Base-by-base conservation (phyloP, 2,329 filamentous ascomycete genomes). In the Arthrinium phaeospermum region DNA sequence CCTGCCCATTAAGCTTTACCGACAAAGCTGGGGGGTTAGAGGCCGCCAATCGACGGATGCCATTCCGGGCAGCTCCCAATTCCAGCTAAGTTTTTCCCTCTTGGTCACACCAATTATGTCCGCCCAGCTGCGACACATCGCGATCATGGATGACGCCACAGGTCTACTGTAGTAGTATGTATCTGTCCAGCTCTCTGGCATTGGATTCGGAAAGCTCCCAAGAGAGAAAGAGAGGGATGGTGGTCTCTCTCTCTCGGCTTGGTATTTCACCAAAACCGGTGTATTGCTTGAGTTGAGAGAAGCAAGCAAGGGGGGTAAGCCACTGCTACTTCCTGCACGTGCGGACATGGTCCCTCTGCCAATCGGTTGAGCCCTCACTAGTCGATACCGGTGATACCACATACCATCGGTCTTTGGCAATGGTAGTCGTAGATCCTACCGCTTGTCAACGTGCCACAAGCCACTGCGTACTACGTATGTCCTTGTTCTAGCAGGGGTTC, bases 91-190 rank as follows among this genome's bases (percentile, higher is more conserved):
- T 22, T 22, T 49, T 49, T 24, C 47, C 53, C 10, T n/a, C 16
- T 22, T 22, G 51, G 34, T 30, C 51, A 34, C 51, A 8, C 27
- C 27, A 19, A 30, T 61, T 37, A 19, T 22, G 5, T 37, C 16
- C 8, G 19, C 30, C 22, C 44, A 53, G n/a, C 71, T 67, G 46
- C 27, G 34, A n/a, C 30, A 34, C 22, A 72, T 69, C 67, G 41
- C 22, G 67, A 72, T 68, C 44, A 13, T 70, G 68, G 70, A 72
- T 72, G 71, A 72, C 61, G 71, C 68, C 67, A 70, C 68, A 19
- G 69, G 57, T 37, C 37, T 10, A n/a, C n/a, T n/a, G n/a, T n/a
- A n/a, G n/a, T n/a, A n/a, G n/a, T n/a, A n/a, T n/a, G n/a, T n/a
- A 7, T 16, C 3, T 51, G 10, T n/a, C 19, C 57, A 12, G n/a